Evolutionary conservation across 345 rosid genomes (phyloP).

Genomic region (Turritis glabra): DNA sequence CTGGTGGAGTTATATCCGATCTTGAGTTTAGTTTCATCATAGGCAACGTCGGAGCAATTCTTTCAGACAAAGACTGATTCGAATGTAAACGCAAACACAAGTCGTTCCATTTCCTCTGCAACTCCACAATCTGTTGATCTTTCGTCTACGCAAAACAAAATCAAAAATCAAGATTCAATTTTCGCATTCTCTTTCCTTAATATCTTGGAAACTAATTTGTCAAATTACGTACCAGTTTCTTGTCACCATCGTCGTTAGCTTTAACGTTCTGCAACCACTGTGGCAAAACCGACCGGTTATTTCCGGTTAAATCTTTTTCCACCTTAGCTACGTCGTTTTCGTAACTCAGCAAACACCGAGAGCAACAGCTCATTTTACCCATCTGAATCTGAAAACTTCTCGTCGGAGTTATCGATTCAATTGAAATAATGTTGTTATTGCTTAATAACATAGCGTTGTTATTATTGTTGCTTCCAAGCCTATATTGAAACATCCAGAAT

Average conservation of each 20-base stretch:
- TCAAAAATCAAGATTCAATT: background rate
- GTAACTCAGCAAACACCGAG: constrained; percentile 60
- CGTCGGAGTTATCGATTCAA: constrained; percentile 55
- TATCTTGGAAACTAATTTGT: background rate
- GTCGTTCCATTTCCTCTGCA: constrained; percentile 86
- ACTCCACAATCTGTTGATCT: constrained; percentile 61
- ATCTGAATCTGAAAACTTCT: constrained; percentile 46
- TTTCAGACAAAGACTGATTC: constrained; percentile 47
- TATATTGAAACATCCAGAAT: constrained; percentile 18
- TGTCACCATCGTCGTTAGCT: constrained; percentile 48
- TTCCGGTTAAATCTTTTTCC: constrained; percentile 49
- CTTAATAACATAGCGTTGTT: constrained; percentile 43
- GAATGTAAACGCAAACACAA: constrained; percentile 68
- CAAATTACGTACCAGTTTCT: constrained; percentile 41
- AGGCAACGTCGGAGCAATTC: constrained; percentile 49
- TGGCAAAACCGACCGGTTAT: constrained; percentile 58
- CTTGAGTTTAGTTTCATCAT: constrained; percentile 37
- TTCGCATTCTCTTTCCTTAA: background rate
- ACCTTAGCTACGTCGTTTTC: constrained; percentile 63
- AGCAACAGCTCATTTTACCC: constrained; percentile 57
- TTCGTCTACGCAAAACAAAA: constrained; percentile 48
- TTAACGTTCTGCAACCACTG: constrained; percentile 85
- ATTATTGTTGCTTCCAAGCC: constrained; percentile 58
- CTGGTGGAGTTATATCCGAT: constrained; percentile 51
- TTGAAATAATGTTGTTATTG: constrained; percentile 35